These are phyloP conservation scores for Endoconidiophora laricicola DNA, from an alignment of 2,329 filamentous ascomycete species.

Conservation along the genomic window DNA sequence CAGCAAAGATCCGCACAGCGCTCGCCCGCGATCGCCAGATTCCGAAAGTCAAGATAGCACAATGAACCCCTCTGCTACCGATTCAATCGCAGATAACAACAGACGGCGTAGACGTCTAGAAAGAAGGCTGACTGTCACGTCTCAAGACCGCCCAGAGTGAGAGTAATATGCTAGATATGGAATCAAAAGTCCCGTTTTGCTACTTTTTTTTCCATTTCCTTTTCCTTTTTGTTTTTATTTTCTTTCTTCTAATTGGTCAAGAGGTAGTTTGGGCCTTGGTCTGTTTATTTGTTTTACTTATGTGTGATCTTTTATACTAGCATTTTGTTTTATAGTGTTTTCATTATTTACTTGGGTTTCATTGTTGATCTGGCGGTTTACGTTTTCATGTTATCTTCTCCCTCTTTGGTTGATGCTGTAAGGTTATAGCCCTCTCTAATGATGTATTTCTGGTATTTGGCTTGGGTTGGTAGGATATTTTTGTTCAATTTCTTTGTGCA, in stretches of 20 bases:
- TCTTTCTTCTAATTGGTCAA: neutral
- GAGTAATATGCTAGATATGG: neutral
- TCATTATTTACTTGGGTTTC: neutral
- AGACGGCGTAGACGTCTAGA: constrained; percentile 36
- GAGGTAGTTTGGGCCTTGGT: neutral
- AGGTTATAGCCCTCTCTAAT: too few species aligned
- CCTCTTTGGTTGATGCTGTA: too few species aligned
- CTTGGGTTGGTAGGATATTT: too few species aligned
- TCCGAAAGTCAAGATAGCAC: constrained; percentile 29
- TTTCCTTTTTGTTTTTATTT: neutral
- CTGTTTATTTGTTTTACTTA: neutral
- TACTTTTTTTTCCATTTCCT: neutral
- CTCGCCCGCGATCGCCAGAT: constrained; percentile 26
- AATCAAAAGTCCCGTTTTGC: neutral
- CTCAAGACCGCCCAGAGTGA: constrained; percentile 3
- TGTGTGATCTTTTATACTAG: too few species aligned
- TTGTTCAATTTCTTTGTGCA: too few species aligned
- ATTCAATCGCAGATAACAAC: constrained; percentile 32
- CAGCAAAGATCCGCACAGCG: constrained; percentile 46
- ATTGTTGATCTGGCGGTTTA: neutral
- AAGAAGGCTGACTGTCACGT: constrained; percentile 26
- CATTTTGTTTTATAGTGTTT: neutral
- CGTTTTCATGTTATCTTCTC: too few species aligned
- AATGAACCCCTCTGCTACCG: constrained; percentile 29
- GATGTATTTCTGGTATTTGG: too few species aligned